These are phyloP conservation scores for Monosporozyma yasuniensis DNA, from an alignment of 805 yeast species.

Conservation along the genomic window DNA sequence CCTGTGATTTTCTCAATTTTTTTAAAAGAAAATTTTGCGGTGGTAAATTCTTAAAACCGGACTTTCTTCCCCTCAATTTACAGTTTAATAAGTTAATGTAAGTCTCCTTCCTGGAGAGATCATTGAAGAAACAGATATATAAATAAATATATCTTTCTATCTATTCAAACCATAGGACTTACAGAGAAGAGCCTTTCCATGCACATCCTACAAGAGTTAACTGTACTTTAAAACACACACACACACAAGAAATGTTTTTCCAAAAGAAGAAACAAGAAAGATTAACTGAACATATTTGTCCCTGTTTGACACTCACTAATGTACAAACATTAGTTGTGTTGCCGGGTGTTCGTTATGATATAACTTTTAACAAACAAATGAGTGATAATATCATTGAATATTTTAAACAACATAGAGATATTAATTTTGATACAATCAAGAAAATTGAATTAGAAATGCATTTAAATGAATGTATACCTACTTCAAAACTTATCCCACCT, in stretches of 20 bases:
- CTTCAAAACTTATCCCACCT: neutral
- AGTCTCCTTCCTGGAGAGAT: neutral
- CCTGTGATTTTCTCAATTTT: neutral
- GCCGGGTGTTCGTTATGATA: constrained; percentile 56
- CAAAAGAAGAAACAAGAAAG: constrained; percentile 2
- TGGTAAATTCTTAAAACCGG: neutral
- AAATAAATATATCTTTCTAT: no score
- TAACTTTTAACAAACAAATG: constrained; percentile 40
- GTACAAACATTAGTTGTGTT: constrained; percentile 36
- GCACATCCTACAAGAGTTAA: no score
- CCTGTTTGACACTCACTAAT: constrained; percentile 7
- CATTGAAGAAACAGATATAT: no score
- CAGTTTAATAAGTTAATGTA: neutral
- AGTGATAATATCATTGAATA: constrained; percentile 41
- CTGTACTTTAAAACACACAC: no score
- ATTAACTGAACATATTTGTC: constrained; percentile 1
- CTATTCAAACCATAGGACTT: no score
- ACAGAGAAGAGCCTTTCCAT: no score
- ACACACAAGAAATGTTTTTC: neutral
- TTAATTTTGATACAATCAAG: neutral
- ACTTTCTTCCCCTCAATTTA: neutral
- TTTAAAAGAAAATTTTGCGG: neutral
- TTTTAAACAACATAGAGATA: constrained; percentile 19
- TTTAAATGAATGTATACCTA: neutral
- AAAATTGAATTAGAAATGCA: neutral